Percentiles rank a stretch among this genome's conserved stretches.
Conservation (phyloP, 2,329 filamentous ascomycete genomes). For the Myriangium duriaei region DNA sequence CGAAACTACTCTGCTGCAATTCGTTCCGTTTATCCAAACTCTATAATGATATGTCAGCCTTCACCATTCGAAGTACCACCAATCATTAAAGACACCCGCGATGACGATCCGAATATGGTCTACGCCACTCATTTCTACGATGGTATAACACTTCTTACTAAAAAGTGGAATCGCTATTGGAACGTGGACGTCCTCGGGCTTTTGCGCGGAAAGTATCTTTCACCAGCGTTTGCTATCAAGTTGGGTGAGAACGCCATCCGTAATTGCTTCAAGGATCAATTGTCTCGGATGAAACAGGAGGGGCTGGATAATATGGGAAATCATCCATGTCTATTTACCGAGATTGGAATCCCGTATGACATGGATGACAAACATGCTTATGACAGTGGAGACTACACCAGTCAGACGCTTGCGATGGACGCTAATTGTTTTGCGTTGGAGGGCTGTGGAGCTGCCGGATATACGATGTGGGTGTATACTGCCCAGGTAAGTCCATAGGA, state of each 20-base stretch:
- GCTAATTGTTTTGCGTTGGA: slow-evolving; percentile 92
- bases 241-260: slow-evolving; percentile 87
- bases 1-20: slow-evolving; percentile 64
- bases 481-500: slow-evolving; percentile 50
- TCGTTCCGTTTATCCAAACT: slow-evolving; percentile 60
- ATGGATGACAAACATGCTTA: slow-evolving; percentile 97
- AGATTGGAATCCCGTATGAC: slow-evolving; percentile 96
- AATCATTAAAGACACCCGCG: slow-evolving; percentile 68
- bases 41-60: slow-evolving; percentile 82
- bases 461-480: slow-evolving; percentile 81
- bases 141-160: slow-evolving; percentile 89
- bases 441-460: slow-evolving; percentile 69
- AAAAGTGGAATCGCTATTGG: slow-evolving; percentile 97
- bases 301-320: slow-evolving; percentile 79
- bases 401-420: slow-evolving; percentile 83
- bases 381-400: slow-evolving; percentile 87
- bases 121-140: slow-evolving; percentile 97
- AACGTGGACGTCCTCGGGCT: slow-evolving; percentile 94
- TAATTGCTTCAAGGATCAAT: slow-evolving; percentile 82
- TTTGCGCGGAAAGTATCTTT: slow-evolving; percentile 74
- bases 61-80: slow-evolving; percentile 88
- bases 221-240: slow-evolving; percentile 83
- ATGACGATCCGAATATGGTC: slow-evolving; percentile 81
- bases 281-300: slow-evolving; percentile 71
- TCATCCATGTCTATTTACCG: slow-evolving; percentile 80